These are phyloP conservation scores for Pisolithus albus DNA, from an alignment of 768 basidiomycete genomes.

Conservation along the genomic window DNA sequence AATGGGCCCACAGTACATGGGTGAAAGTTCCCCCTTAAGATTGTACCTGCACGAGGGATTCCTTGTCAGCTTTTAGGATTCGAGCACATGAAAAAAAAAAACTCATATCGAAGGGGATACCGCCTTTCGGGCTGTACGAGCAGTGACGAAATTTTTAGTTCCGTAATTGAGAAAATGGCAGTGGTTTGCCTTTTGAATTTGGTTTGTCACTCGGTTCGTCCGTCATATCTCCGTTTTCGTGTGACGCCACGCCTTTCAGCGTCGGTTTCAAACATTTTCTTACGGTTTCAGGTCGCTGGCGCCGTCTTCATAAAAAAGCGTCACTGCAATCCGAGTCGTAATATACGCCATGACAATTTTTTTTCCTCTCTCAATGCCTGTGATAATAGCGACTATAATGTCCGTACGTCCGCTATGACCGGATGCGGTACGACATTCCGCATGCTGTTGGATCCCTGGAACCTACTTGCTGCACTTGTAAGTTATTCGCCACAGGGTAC, in stretches of 20 bases:
- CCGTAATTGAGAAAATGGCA: conserved; percentile 18
- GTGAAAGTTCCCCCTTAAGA: conserved; percentile 8
- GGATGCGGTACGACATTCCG: conserved; percentile 20
- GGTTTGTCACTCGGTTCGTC: conserved; percentile 14
- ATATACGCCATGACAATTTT: conserved; percentile 18
- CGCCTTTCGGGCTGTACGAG: conserved; percentile 5
- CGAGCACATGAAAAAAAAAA: not conserved
- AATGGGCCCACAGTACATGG: conserved; percentile 16
- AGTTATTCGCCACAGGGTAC: conserved; percentile 2
- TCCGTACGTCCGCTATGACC: conserved; percentile 28
- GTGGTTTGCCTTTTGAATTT: conserved; percentile 28
- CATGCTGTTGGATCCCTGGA: conserved; percentile 22
- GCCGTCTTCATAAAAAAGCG: not conserved
- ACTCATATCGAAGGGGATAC: not conserved
- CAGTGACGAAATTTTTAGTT: conserved; percentile 20
- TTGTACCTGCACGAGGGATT: not conserved
- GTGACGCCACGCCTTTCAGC: conserved; percentile 1
- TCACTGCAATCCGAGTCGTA: not conserved
- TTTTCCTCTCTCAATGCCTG: conserved; percentile 1
- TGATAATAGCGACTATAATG: conserved; percentile 23
- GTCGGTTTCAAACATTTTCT: not conserved
- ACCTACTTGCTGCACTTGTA: conserved; percentile 4
- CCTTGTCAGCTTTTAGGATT: not conserved
- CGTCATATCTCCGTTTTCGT: conserved; percentile 26
- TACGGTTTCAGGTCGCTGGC: too few relatives aligned